Percentiles rank a stretch among this genome's conserved stretches.
Conservation (phyloP, 1,284 basidiomycete species). For the Polyporus tsugae region DNA sequence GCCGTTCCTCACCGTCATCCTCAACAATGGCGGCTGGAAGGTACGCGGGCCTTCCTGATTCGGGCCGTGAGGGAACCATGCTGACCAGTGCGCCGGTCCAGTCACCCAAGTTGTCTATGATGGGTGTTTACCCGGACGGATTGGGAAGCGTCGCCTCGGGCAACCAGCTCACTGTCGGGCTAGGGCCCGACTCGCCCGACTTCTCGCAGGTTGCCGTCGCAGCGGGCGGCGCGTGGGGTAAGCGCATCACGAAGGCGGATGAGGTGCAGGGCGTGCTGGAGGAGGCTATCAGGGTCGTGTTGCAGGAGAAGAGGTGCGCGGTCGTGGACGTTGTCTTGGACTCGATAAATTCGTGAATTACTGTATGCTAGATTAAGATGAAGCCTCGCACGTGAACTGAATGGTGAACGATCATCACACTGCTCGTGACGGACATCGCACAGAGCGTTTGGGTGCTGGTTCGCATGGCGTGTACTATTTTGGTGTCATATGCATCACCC, state of each 20-base stretch:
- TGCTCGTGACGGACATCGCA: too few species aligned
- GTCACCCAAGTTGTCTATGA: conserved; percentile 69
- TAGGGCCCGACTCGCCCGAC: conserved; percentile 67
- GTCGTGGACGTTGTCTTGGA: conserved; percentile 53
- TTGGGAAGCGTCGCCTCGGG: conserved; percentile 56
- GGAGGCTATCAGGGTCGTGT: conserved; percentile 62
- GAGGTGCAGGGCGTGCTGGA: conserved; percentile 52
- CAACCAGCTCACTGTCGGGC: conserved; percentile 63
- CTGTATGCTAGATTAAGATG: too few species aligned
- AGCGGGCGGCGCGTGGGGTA: conserved; percentile 69
- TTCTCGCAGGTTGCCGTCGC: conserved; percentile 68
- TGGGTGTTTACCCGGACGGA: conserved; percentile 66
- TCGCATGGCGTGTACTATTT: too few species aligned
- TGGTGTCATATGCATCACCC: too few species aligned
- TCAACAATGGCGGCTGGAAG: conserved; percentile 78
- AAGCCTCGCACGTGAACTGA: too few species aligned
- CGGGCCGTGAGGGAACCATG: conserved; percentile 2
- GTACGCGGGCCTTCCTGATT: conserved; percentile 40
- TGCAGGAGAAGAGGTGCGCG: conserved; percentile 64
- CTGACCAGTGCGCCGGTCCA: conserved; percentile 35
- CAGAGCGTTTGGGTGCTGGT: too few species aligned
- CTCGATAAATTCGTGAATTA: not conserved
- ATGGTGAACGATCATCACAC: too few species aligned
- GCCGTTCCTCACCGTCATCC: conserved; percentile 71
- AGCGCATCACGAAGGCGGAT: conserved; percentile 48